Base-by-base conservation (phyloP, 23 red algal genomes). In the Rhodosorus marinus region DNA sequence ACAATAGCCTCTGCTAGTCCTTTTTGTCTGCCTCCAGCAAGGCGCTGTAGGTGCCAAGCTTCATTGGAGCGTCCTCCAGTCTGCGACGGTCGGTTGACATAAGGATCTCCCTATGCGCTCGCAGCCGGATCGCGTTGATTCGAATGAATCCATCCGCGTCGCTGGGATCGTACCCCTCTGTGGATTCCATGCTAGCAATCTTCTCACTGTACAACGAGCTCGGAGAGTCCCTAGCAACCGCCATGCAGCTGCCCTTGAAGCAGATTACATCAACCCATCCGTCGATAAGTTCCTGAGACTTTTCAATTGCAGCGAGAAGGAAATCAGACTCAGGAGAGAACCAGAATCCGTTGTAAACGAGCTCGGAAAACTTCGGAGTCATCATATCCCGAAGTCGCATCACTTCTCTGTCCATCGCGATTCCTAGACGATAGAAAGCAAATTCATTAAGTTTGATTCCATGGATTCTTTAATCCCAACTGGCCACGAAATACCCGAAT, bases 331-430 rank as follows among this genome's bases (percentile, higher is more conserved):
- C 87, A 7, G 87, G 87, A 3, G 87, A 55, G 31, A 94, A 94
- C 87, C 87, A 94, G 52, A 94, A 94, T 8, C 87, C 87, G 43
- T 94, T 79, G 67, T 94, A 94, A 2, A 76, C 59, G 4, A 94
- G 65, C 55, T 94, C 76, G 0, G 75, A 30, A 79, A 94, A 94
- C 55, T 94, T 81, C 29, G 87, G 87, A 28, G 76, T 75, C 28
- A 94, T 40, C 87, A 94, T 94, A 33, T 94, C 87, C 4, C 87
- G 77, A 35, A 94, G 66, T 7, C 87, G 70, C 76, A 94, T 83
- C 53, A 94, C 87, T 53, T 94, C 87, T 23, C 87, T 76, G 52
- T 94, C 87, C 87, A 94, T 94, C 6, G 87, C 77, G 26, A 94
- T 83, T 34, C 87, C n/a, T n/a, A n/a, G n/a, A n/a, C n/a, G n/a